Conservation (phyloP, 805 yeast genomes). For the Spathaspora hagerdaliae region DNA sequence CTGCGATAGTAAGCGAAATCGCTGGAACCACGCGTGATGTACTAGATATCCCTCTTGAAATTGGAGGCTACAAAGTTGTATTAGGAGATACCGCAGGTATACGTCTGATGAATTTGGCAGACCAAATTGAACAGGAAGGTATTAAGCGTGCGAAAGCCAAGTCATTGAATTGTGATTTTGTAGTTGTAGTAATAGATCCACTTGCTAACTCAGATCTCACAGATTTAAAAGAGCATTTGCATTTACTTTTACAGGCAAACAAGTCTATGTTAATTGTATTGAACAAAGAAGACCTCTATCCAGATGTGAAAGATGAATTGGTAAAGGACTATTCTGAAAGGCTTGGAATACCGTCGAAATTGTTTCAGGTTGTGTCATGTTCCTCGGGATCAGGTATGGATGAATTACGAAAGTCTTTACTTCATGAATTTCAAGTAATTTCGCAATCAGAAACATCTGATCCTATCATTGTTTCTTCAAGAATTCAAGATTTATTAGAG, state of each 20-base stretch:
- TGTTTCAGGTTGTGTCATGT: slow-evolving; percentile 54
- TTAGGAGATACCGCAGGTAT: slow-evolving; percentile 95
- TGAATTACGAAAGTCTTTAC: slow-evolving; percentile 39
- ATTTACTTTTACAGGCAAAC: slow-evolving; percentile 12
- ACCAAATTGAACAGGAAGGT: slow-evolving; percentile 73
- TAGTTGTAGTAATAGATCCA: slow-evolving; percentile 50
- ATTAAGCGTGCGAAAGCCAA: slow-evolving; percentile 68
- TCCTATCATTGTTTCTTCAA: slow-evolving; percentile 68
- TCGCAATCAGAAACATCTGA: slow-evolving; percentile 50
- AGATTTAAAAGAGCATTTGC: slow-evolving; percentile 8
- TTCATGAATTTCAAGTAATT: slow-evolving; percentile 42
- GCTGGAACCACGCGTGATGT: slow-evolving; percentile 95
- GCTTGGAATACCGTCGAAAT: slow-evolving; percentile 10
- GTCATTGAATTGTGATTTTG: slow-evolving; percentile 60
- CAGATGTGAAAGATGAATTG: slow-evolving; percentile 16
- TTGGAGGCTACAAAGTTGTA: slow-evolving; percentile 78
- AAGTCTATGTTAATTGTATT: slow-evolving; percentile 42
- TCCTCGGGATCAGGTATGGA: slow-evolving; percentile 51
- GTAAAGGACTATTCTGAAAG: slow-evolving; percentile 3
- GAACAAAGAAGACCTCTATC: slow-evolving; percentile 56
- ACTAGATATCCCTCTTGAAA: slow-evolving; percentile 74
- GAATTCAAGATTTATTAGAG: slow-evolving; percentile 71
- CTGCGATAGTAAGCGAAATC: slow-evolving; percentile 84
- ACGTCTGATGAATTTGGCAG: slow-evolving; percentile 45
- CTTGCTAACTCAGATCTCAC: slow-evolving; percentile 35